Evolutionary conservation across 305 asterid species (phyloP).

Genomic region (Euphrasia arctica): DNA sequence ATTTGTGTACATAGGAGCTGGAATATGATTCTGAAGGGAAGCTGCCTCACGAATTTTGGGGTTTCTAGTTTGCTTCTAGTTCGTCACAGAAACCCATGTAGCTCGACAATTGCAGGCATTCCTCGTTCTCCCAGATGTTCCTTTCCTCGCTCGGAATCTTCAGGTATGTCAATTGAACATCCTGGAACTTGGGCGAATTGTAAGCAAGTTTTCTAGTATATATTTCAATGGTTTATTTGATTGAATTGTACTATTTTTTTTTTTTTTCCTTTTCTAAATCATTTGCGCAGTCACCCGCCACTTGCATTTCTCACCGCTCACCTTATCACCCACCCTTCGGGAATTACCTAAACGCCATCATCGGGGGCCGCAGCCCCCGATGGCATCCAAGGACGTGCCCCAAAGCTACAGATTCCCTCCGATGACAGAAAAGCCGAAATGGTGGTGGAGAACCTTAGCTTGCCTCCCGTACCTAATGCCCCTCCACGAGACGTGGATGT

Average conservation of each 20-base stretch:
- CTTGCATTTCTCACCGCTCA: no score
- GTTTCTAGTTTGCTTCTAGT: conserved; percentile 26
- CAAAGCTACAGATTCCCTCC: conserved; percentile 54
- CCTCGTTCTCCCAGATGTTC: conserved; percentile 10
- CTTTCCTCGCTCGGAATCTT: conserved; percentile 17
- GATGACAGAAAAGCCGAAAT: conserved; percentile 71
- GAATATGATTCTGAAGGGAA: conserved; percentile 38
- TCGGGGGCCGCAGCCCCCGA: conserved; percentile 21
- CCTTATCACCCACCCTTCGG: no score
- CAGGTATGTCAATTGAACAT: conserved; percentile 16
- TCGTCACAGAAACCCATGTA: conserved; percentile 25
- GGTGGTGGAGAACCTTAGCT: conserved; percentile 92
- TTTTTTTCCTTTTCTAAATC: background rate
- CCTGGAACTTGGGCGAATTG: no score
- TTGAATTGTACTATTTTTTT: background rate
- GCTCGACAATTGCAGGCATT: conserved; percentile 9
- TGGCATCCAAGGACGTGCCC: conserved; percentile 55
- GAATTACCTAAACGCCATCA: conserved; percentile 31
- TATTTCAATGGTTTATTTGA: no score
- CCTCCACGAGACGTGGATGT: conserved; percentile 85
- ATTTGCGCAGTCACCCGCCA: conserved; percentile 25
- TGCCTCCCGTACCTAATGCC: conserved; percentile 89
- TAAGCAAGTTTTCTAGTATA: background rate
- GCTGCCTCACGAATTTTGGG: conserved; percentile 29
- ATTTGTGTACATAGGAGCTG: conserved; percentile 22